Evolutionary conservation across 2,329 filamentous ascomycete species (phyloP).

Genomic region (Colletotrichum costaricense): DNA sequence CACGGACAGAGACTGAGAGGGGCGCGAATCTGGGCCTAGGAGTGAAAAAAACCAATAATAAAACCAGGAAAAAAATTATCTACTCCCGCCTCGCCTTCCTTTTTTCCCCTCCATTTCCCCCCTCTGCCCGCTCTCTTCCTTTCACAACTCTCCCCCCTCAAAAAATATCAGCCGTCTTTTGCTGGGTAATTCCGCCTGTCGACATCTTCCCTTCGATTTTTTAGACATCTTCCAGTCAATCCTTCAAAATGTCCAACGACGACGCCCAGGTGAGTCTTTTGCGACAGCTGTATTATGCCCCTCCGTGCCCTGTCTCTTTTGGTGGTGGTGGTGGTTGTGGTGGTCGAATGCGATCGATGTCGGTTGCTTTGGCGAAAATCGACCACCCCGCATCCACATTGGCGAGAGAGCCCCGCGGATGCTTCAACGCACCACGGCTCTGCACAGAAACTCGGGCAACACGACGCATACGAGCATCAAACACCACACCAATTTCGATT

Average conservation of each 20-base stretch:
- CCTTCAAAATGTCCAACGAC: constrained; percentile 66
- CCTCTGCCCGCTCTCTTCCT: constrained; percentile 36
- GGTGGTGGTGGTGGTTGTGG: constrained; percentile 6
- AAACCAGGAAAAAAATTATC: constrained; percentile 39
- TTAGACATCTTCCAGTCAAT: constrained; percentile 45
- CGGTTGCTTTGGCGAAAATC: constrained; percentile 41
- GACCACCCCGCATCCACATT: constrained; percentile 57
- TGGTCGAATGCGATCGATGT: constrained; percentile 41
- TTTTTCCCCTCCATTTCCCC: constrained; percentile 36
- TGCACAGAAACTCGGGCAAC: constrained; percentile 13
- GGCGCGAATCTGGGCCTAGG: constrained; percentile 30
- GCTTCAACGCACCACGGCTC: constrained; percentile 31
- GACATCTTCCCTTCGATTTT: constrained; percentile 38
- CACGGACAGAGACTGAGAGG: constrained; percentile 8
- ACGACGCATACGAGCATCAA: constrained; percentile 4
- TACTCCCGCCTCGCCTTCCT: constrained; percentile 36
- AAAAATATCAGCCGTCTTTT: constrained; percentile 34
- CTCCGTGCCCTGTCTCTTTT: constrained; percentile 33
- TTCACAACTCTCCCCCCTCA: constrained; percentile 32
- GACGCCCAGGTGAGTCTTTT: constrained; percentile 60
- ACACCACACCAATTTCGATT: constrained; percentile 12
- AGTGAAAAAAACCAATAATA: constrained; percentile 37
- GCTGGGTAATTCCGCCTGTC: constrained; percentile 39
- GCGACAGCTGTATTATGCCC: constrained; percentile 25
- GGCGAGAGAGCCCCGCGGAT: constrained; percentile 41